Evolutionary conservation across 352 stramenopile genomes (phyloP).

Genomic region (Aphanomyces astaci): DNA sequence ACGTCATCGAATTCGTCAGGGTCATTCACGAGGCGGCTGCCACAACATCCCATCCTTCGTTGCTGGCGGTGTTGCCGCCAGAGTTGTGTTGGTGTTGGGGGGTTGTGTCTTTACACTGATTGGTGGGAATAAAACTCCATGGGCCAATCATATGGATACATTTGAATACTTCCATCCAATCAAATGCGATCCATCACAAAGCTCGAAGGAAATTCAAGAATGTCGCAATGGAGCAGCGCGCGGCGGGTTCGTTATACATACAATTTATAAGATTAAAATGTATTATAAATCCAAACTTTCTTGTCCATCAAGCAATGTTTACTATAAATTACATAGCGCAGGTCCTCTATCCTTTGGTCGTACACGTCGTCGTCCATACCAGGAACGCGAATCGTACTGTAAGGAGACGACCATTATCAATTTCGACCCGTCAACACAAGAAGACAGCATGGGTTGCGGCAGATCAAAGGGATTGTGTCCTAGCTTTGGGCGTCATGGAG

Average conservation of each 20-base stretch:
- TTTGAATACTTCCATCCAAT: not conserved
- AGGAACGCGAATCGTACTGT: not conserved
- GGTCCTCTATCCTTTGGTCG: not conserved
- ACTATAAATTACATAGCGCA: not conserved
- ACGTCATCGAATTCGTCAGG: not conserved
- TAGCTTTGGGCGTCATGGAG: not conserved
- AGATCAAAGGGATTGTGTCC: slow-evolving; percentile 10
- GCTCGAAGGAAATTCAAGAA: not conserved
- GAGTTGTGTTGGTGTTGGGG: not conserved
- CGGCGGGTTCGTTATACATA: not conserved
- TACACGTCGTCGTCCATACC: not conserved
- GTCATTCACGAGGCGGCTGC: not conserved
- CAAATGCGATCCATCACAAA: not conserved
- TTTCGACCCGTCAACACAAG: not conserved
- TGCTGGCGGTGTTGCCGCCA: not conserved
- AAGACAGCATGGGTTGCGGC: slow-evolving; percentile 1
- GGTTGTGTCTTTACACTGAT: not conserved
- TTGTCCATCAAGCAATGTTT: not conserved
- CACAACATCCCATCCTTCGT: slow-evolving; percentile 15
- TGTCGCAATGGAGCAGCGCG: not conserved
- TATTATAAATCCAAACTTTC: not conserved
- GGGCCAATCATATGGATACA: not conserved
- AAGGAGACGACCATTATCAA: not conserved
- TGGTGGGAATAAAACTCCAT: not conserved
- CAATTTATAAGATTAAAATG: not conserved